Evolutionary conservation across 768 basidiomycete genomes (phyloP).

Genomic region (Gautieria morchelliformis): DNA sequence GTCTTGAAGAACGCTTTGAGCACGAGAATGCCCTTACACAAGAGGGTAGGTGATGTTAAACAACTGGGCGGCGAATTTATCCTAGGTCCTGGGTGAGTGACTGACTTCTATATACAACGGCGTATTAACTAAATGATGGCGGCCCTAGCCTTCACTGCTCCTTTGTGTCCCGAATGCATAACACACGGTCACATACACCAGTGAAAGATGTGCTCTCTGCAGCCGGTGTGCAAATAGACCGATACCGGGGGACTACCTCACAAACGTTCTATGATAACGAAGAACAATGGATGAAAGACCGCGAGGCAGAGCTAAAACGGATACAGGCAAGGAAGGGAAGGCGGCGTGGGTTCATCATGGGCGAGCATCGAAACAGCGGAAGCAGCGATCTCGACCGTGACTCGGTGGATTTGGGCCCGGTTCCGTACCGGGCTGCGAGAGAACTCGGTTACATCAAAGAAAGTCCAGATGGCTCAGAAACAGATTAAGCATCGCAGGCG

Average conservation of each 20-base stretch:
- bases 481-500: background rate
- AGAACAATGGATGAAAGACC: conserved; percentile 29
- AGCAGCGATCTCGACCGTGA: background rate
- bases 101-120: conserved; percentile 9
- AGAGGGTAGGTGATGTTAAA: conserved; percentile 62
- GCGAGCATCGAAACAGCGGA: background rate
- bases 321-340: conserved; percentile 23
- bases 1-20: conserved; percentile 62
- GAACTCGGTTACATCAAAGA: too few species aligned
- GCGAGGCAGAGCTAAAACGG: conserved; percentile 25
- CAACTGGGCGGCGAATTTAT: conserved; percentile 91
- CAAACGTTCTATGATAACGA: conserved; percentile 15
- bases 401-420: background rate
- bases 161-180: conserved; percentile 82
- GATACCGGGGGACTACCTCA: conserved; percentile 2
- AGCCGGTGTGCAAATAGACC: conserved; percentile 34
- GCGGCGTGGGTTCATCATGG: conserved; percentile 12
- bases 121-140: background rate
- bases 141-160: conserved; percentile 45
- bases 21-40: conserved; percentile 74
- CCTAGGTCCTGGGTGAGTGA: conserved; percentile 47
- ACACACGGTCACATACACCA: conserved; percentile 61
- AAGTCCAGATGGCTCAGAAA: too few species aligned
- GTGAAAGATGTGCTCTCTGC: conserved; percentile 58
- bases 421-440: background rate